Evolutionary conservation across 2,329 filamentous ascomycete genomes (phyloP).

Genomic region (Phialophora tarda): DNA sequence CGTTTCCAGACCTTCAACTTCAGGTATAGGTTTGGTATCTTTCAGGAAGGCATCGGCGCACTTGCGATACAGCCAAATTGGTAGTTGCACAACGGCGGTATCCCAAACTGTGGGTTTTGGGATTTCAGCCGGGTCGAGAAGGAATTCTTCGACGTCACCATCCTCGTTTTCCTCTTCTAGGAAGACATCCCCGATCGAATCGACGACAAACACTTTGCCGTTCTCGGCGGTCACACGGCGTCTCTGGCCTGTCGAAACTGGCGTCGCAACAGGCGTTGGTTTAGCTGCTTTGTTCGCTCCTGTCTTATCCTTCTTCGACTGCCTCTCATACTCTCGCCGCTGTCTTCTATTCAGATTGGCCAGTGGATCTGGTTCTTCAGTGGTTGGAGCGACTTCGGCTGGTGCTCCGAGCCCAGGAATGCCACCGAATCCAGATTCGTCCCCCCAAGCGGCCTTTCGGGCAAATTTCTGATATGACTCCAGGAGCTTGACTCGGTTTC

Average conservation of each 20-base stretch:
- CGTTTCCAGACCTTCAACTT: conserved; percentile 15
- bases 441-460: conserved; percentile 85
- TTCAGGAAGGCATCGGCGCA: conserved; percentile 62
- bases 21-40: conserved; percentile 22
- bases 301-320: conserved; percentile 70
- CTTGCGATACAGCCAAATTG: conserved; percentile 71
- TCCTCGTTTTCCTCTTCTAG: conserved; percentile 92
- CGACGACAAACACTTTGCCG: conserved; percentile 91
- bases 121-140: conserved; percentile 89
- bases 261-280: conserved; percentile 47
- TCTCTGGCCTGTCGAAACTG: conserved; percentile 69
- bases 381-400: conserved; percentile 44
- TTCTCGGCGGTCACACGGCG: conserved; percentile 93
- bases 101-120: conserved; percentile 75
- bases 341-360: conserved; percentile 79
- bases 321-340: conserved; percentile 85
- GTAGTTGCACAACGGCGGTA: conserved; percentile 80
- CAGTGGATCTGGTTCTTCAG: conserved; percentile 55
- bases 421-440: conserved; percentile 68
- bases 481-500: conserved; percentile 87
- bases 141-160: conserved; percentile 78
- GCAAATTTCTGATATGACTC: conserved; percentile 91
- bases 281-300: conserved; percentile 56
- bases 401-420: conserved; percentile 69
- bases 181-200: conserved; percentile 89